phyloP scores from a whole-genome alignment of 2,329 filamentous ascomycete species.

The Neofusicoccum ribis region DNA sequence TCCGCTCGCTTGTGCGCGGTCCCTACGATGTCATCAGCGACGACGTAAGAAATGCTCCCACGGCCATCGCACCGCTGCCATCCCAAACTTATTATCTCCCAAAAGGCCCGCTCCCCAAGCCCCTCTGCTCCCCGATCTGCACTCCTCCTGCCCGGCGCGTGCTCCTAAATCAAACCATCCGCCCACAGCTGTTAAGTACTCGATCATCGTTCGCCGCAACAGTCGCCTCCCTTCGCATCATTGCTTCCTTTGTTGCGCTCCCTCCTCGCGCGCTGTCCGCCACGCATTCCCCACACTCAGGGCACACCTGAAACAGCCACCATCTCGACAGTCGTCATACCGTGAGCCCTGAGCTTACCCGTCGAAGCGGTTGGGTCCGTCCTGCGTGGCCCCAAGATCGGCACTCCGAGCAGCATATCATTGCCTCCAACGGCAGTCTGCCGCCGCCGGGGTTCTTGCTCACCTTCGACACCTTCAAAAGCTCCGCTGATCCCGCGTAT shows the following conservation, averaged over 20 bases:
- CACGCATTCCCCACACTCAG: constrained; percentile 34
- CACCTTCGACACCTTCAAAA: constrained; percentile 40
- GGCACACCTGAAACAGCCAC: constrained; percentile 39
- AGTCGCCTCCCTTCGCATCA: constrained; percentile 18
- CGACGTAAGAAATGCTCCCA: constrained; percentile 19
- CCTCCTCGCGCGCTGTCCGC: constrained; percentile 13
- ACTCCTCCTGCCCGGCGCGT: constrained; percentile 16
- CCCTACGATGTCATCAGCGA: constrained; percentile 20
- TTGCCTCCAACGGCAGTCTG: constrained; percentile 34
- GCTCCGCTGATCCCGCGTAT: constrained; percentile 50
- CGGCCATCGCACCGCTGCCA: constrained; percentile 18
- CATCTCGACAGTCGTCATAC: constrained; percentile 20
- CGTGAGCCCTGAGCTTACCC: constrained; percentile 36
- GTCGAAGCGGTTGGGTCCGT: constrained; percentile 37
- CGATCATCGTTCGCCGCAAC: constrained; percentile 16
- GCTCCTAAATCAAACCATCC: constrained; percentile 9
- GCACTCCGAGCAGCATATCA: constrained; percentile 38
- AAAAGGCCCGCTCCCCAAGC: constrained; percentile 11
- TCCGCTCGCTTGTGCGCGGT: constrained; percentile 19
- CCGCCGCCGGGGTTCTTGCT: constrained; percentile 20
- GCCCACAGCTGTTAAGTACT: constrained; percentile 12
- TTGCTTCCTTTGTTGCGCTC: constrained; percentile 18
- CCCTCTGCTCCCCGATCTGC: constrained; percentile 21
- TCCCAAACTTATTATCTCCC: constrained; percentile 19
- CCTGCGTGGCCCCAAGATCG: constrained; percentile 32